These are phyloP conservation scores for Scutellaria barbata DNA, from an alignment of 257 asterid genomes.

Conservation along the genomic window DNA sequence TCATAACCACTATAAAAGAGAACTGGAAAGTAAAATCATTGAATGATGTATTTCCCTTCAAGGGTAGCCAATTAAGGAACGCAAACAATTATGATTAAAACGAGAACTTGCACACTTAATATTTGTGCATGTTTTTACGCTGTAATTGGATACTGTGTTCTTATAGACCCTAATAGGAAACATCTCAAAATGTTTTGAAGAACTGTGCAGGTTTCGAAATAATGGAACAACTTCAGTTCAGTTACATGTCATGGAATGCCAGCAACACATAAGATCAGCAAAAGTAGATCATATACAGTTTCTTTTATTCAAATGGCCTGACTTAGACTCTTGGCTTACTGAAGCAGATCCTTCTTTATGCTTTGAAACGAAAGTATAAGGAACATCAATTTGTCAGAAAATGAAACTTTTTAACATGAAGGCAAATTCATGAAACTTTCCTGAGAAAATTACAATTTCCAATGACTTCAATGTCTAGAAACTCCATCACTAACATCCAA, in stretches of 20 bases:
- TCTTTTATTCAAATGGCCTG: not conserved
- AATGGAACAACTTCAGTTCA: slow-evolving; percentile 2
- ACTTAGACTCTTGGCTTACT: slow-evolving; percentile 5
- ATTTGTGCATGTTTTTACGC: not conserved
- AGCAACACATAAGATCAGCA: not conserved
- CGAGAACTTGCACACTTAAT: slow-evolving; percentile 21
- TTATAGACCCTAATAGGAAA: not conserved
- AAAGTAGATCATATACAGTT: not conserved
- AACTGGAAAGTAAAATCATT: slow-evolving; percentile 15
- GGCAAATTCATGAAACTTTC: not conserved
- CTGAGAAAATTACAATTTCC: not conserved
- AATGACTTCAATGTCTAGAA: not conserved
- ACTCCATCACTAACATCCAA: not conserved
- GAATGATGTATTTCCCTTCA: not conserved
- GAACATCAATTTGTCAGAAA: not conserved
- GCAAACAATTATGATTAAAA: slow-evolving; percentile 22
- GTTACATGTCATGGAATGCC: slow-evolving; percentile 1
- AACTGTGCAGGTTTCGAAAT: not conserved
- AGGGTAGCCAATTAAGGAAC: slow-evolving; percentile 6
- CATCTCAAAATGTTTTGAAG: slow-evolving; percentile 26
- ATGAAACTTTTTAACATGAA: not conserved
- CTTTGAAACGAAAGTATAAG: not conserved
- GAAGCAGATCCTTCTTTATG: slow-evolving; percentile 15
- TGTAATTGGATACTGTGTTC: not conserved
- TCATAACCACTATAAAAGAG: not conserved